phyloP scores from a whole-genome alignment of 306 rosid species.

The Cucurbita argyrosperma region DNA sequence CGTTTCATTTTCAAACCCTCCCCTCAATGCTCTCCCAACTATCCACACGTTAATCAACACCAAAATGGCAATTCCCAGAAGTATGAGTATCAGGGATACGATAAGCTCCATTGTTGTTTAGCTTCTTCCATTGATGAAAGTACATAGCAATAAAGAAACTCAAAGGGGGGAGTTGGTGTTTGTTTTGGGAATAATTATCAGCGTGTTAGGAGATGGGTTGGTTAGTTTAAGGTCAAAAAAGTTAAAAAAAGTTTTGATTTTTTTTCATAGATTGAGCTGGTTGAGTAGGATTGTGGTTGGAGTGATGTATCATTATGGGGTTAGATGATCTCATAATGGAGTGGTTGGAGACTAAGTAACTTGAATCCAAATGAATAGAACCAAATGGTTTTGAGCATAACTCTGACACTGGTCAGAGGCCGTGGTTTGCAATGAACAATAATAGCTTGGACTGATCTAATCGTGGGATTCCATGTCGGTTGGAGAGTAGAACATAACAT shows the following conservation, averaged over 20 bases:
- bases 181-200: neutral
- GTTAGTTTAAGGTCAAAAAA: neutral
- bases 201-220: neutral
- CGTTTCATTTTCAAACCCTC: conserved; percentile 4
- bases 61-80: conserved; percentile 25
- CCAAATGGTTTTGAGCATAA: too few species aligned
- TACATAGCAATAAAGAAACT: neutral
- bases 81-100: conserved; percentile 15
- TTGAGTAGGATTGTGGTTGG: neutral
- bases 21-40: conserved; percentile 21
- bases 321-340: neutral
- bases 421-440: too few species aligned
- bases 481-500: too few species aligned
- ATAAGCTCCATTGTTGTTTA: conserved; percentile 14
- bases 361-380: too few species aligned
- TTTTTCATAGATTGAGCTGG: neutral
- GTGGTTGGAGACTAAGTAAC: neutral
- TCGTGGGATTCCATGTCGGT: too few species aligned
- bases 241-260: neutral
- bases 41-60: conserved; percentile 28
- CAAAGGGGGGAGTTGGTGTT: neutral
- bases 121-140: neutral
- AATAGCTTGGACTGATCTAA: too few species aligned
- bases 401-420: too few species aligned
- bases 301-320: neutral